A percentile compares a stretch with the other conserved stretches of the same genome.
These are phyloP conservation scores for Stachybotrys chartarum DNA, from an alignment of 2,329 filamentous ascomycete species.

Conservation along the genomic window DNA sequence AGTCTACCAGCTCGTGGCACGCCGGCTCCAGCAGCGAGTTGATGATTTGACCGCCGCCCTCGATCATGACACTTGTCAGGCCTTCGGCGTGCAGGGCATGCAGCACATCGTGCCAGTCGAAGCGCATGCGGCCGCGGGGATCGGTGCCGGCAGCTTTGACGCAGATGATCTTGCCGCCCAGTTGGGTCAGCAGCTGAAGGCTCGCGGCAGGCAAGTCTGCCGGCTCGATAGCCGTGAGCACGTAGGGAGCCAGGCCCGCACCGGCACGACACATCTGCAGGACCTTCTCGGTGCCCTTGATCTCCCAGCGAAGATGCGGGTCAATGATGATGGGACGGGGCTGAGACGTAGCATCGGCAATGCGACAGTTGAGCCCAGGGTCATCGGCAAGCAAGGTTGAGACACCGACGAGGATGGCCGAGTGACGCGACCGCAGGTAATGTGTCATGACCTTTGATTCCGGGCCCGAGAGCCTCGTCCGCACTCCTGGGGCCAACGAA, in stretches of 20 bases:
- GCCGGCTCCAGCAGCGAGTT: conserved; percentile 66
- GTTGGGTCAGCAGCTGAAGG: conserved; percentile 31
- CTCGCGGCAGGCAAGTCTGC: conserved; percentile 37
- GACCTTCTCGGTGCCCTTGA: conserved; percentile 54
- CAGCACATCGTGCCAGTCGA: conserved; percentile 61
- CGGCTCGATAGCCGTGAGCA: conserved; percentile 48
- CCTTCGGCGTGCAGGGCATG: conserved; percentile 48
- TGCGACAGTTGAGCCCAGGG: conserved; percentile 76
- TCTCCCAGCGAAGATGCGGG: conserved; percentile 66
- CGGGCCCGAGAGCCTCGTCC: conserved; percentile 75
- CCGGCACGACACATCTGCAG: conserved; percentile 56
- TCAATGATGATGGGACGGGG: conserved; percentile 80
- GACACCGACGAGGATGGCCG: conserved; percentile 78
- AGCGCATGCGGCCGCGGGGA: conserved; percentile 31
- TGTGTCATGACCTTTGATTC: conserved; percentile 91
- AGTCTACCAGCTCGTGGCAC: conserved; percentile 58
- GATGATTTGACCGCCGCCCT: conserved; percentile 78
- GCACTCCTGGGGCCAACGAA: conserved; percentile 68
- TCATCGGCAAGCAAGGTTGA: conserved; percentile 81
- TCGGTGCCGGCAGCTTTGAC: conserved; percentile 23
- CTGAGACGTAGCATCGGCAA: conserved; percentile 56
- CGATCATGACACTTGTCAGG: conserved; percentile 79
- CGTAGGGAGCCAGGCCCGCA: conserved; percentile 64
- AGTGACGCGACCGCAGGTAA: conserved; percentile 73
- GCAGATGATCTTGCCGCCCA: conserved; percentile 46